phyloP scores from a whole-genome alignment of 2,329 filamentous ascomycete species.

The Claviceps quebecensis region DNA sequence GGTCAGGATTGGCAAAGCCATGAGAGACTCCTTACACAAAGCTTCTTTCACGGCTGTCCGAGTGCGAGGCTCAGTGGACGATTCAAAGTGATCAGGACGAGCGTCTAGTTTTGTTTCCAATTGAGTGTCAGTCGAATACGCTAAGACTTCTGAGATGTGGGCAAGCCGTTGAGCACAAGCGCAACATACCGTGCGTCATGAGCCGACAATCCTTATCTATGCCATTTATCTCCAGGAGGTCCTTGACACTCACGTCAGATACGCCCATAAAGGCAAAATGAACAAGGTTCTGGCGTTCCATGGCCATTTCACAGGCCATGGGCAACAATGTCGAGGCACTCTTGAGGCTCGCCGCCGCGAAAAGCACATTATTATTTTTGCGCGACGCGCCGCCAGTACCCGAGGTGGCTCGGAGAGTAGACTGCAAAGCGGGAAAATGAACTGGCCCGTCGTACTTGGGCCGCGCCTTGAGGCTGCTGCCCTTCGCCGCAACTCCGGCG shows the following conservation, averaged over 20 bases:
- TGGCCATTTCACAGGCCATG: conserved; percentile 76
- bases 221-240: conserved; percentile 65
- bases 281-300: conserved; percentile 53
- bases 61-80: conserved; percentile 58
- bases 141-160: neutral
- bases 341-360: conserved; percentile 60
- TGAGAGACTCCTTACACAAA: conserved; percentile 33
- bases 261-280: conserved; percentile 71
- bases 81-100: conserved; percentile 56
- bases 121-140: neutral
- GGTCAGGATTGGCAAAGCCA: neutral
- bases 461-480: neutral
- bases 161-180: neutral
- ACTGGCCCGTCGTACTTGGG: conserved; percentile 53
- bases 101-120: conserved; percentile 41
- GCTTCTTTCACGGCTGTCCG: conserved; percentile 49
- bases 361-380: conserved; percentile 59
- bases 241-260: conserved; percentile 52
- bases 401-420: conserved; percentile 46
- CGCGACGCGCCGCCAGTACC: conserved; percentile 35
- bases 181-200: conserved; percentile 35
- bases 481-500: no score
- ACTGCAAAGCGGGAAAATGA: conserved; percentile 50
- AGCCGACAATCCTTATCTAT: conserved; percentile 58
- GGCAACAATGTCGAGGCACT: conserved; percentile 63